Conservation (phyloP, 2,329 filamentous ascomycete species). For the Fusarium sp. region DNA sequence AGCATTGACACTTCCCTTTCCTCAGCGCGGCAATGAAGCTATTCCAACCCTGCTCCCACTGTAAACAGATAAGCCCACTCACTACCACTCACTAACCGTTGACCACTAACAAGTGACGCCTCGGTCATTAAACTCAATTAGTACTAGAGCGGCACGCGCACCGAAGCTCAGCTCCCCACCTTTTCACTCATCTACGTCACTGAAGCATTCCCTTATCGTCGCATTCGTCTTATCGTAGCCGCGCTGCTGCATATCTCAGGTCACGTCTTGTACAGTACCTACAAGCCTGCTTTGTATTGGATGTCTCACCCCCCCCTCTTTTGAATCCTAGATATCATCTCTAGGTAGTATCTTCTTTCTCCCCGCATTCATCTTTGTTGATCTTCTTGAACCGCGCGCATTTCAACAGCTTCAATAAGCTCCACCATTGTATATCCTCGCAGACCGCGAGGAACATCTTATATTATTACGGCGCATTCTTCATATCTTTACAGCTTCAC, state of each 20-base stretch:
- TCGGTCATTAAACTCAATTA: slow-evolving; percentile 11
- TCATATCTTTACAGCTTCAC: not conserved
- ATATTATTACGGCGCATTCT: slow-evolving; percentile 8
- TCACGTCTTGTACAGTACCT: not conserved
- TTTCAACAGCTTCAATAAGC: slow-evolving; percentile 4
- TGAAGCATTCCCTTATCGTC: slow-evolving; percentile 44
- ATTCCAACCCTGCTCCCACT: slow-evolving; percentile 7
- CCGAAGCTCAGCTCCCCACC: slow-evolving; percentile 30
- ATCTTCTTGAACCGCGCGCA: slow-evolving; percentile 12
- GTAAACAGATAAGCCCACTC: not conserved
- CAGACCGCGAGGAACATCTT: not conserved
- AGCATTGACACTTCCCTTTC: not conserved
- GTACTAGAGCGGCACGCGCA: slow-evolving; percentile 33
- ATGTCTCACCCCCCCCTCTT: slow-evolving; percentile 18
- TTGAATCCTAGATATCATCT: not conserved
- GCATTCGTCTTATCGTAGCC: slow-evolving; percentile 45
- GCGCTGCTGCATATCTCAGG: slow-evolving; percentile 28
- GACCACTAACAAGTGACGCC: not conserved
- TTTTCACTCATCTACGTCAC: slow-evolving; percentile 39
- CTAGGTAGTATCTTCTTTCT: not conserved
- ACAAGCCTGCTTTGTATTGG: slow-evolving; percentile 18
- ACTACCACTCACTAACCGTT: too few species aligned
- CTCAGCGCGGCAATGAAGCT: slow-evolving; percentile 33
- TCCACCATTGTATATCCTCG: not conserved
- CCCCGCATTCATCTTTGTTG: slow-evolving; percentile 3